Percentiles rank a stretch among this genome's conserved stretches.
Conservation (phyloP, 108 stramenopile species). For the Cyclotella distinguenda region DNA sequence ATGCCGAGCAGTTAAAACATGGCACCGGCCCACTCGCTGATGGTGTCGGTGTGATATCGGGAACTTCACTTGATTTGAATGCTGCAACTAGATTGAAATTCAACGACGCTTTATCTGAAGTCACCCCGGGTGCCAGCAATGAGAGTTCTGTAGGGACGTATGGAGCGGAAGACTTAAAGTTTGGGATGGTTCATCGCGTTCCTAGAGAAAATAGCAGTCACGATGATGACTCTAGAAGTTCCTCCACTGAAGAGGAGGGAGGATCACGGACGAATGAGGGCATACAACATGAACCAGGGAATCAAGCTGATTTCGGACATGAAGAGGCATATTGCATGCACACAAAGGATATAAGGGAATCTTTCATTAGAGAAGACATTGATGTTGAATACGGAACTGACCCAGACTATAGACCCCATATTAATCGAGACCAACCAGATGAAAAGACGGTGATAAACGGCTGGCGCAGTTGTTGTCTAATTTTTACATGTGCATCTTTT, state of each 20-base stretch:
- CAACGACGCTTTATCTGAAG: neutral
- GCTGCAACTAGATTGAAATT: neutral
- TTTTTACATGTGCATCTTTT: constrained; percentile 17
- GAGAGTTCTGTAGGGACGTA: neutral
- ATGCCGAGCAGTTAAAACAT: constrained; percentile 24
- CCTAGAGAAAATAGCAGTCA: neutral
- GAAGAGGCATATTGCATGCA: neutral
- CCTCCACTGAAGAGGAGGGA: neutral
- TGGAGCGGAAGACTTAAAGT: constrained; percentile 26
- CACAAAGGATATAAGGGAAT: neutral
- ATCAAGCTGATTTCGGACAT: neutral
- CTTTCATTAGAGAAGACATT: neutral
- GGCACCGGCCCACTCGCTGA: neutral
- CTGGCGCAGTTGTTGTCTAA: constrained; percentile 21
- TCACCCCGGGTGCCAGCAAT: neutral
- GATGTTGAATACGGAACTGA: neutral
- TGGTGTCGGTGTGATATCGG: neutral
- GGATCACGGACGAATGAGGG: neutral
- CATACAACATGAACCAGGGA: neutral
- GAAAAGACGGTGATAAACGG: constrained; percentile 3
- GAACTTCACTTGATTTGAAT: neutral
- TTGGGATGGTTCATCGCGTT: neutral
- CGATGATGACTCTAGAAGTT: neutral
- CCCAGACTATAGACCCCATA: neutral
- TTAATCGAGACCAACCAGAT: neutral